These are phyloP conservation scores for Penicillium tannophilum DNA, from an alignment of 495 filamentous ascomycete species.

Conservation along the genomic window DNA sequence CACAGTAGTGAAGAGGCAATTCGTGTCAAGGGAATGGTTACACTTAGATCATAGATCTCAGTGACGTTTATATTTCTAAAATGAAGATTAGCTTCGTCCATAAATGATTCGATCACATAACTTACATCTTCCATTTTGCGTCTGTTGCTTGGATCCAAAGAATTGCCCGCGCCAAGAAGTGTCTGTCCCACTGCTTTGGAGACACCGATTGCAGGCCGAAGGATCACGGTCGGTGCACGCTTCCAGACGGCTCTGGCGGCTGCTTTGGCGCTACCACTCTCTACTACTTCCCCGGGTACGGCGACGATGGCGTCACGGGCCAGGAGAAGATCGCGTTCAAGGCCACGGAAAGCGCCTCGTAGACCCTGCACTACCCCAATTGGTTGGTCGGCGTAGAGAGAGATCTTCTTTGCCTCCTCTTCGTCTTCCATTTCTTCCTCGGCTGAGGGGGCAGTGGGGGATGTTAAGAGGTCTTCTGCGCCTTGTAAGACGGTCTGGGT, in stretches of 20 bases:
- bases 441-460: constrained; percentile 30
- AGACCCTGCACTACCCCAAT: constrained; percentile 84
- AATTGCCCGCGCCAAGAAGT: constrained; percentile 90
- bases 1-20: neutral
- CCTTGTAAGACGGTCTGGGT: constrained; percentile 89
- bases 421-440: constrained; percentile 65
- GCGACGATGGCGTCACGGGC: constrained; percentile 90
- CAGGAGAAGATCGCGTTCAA: constrained; percentile 82
- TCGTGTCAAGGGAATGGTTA: neutral
- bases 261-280: constrained; percentile 79
- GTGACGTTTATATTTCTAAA: constrained; percentile 50
- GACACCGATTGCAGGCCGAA: constrained; percentile 87
- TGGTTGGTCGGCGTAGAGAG: constrained; percentile 90
- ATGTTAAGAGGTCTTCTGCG: constrained; percentile 75
- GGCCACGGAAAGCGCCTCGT: constrained; percentile 73
- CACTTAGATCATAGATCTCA: constrained; percentile 15
- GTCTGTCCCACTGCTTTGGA: constrained; percentile 89
- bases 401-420: constrained; percentile 74
- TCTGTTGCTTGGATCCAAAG: constrained; percentile 80
- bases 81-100: neutral
- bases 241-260: constrained; percentile 78
- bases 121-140: constrained; percentile 87
- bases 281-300: constrained; percentile 89
- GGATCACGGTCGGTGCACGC: constrained; percentile 85
- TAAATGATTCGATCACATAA: constrained; percentile 7